Evolutionary conservation across 768 basidiomycete species (phyloP), one percentile per base, ranked within the genome.

Genomic region (Candolleomyces eurysporus): DNA sequence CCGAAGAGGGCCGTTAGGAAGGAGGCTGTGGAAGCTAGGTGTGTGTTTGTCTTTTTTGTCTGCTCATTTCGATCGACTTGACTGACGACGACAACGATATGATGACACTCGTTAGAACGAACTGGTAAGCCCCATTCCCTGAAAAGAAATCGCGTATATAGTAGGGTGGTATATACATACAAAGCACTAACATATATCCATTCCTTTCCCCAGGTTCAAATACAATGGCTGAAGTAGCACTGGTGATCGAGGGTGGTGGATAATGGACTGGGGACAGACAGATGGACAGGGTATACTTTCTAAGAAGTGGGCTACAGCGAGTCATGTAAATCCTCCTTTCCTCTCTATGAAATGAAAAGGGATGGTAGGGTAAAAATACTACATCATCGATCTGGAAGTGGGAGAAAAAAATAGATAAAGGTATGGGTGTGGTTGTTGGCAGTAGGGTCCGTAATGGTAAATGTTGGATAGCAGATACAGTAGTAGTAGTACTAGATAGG

Each of bases 1-100:
- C 92, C 92, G n/a, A 90, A 89, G 70, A 79, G 91, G 61, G 75
- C 75, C 2, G 95, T 99, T 8, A 81, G 97, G 57, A 88, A 85
- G 67, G 92, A 91, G 67, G 96, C 95, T 1, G 97, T 98, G 3
- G 88, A 94, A 65, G 89, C 94, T 39, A 75, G 82, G 81, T 79
- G 61, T 60, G 73, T 69, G 26, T 36, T 21, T 31, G 21, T 14
- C n/a, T 54, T 55, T 46, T 58, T 32, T 48, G 42, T 39, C 26
- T 1, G 36, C 60, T n/a, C 31, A 55, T 57, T 19, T 31, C 51
- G 22, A n/a, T 48, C 4, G 26, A 26, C 26, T 4, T 26, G 2
- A 26, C 26, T 26, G 26, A 26, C 26, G 26, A 4, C 2, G 26
- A 26, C 26, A 26, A 26, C 26, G 26, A 26, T 26, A 26, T 26